A percentile compares a stretch with the other conserved stretches of the same genome.
Conservation (phyloP, 2,329 filamentous ascomycete species). For the Phialocephala subalpina region DNA sequence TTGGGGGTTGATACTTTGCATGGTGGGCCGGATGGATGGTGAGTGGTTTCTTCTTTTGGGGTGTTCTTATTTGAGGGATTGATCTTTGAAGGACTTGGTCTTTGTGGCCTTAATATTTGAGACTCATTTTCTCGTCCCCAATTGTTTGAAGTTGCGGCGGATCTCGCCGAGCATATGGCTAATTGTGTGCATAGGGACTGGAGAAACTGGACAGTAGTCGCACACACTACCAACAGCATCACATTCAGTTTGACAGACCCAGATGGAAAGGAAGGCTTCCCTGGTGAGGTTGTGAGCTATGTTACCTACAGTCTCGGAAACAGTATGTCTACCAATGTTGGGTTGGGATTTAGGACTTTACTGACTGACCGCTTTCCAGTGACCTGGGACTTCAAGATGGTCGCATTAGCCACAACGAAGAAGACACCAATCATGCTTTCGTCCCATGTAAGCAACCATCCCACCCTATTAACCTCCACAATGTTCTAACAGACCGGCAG, state of each 20-base stretch:
- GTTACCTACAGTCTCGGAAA: slow-evolving; percentile 76
- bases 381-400: slow-evolving; percentile 73
- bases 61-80: not conserved
- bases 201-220: slow-evolving; percentile 79
- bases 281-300: slow-evolving; percentile 77
- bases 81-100: too few relatives aligned
- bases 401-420: slow-evolving; percentile 74
- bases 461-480: not conserved
- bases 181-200: slow-evolving; percentile 56
- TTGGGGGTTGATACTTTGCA: slow-evolving; percentile 71
- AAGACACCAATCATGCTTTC: slow-evolving; percentile 86
- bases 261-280: slow-evolving; percentile 79
- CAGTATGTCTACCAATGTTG: slow-evolving; percentile 27
- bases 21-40: slow-evolving; percentile 74
- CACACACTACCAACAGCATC: slow-evolving; percentile 70
- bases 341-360: slow-evolving; percentile 70
- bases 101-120: too few relatives aligned
- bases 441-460: slow-evolving; percentile 53
- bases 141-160: too few relatives aligned
- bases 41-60: not conserved
- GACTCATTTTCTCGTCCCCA: too few relatives aligned
- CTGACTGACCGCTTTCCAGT: slow-evolving; percentile 55
- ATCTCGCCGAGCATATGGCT: not conserved
- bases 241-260: slow-evolving; percentile 79
- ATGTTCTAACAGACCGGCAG: slow-evolving; percentile 50